Conservation (phyloP, 2,329 filamentous ascomycete genomes). For the Chrysoporthe puriensis region DNA sequence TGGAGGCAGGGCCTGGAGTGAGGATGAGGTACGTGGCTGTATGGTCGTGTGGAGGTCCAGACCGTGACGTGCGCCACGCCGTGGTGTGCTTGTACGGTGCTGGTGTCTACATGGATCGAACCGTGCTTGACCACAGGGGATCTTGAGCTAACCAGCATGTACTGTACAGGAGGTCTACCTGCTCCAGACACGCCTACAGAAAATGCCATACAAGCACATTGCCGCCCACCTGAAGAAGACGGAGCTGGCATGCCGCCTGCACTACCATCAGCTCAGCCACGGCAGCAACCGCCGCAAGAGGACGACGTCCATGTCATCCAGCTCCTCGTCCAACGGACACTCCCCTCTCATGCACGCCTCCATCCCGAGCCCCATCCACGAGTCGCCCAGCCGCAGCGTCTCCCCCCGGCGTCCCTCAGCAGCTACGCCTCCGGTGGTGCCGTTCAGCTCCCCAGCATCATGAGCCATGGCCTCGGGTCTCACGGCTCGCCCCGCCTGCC, state of each 20-base stretch:
- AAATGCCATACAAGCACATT: constrained; percentile 92
- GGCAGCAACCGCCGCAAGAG: constrained; percentile 81
- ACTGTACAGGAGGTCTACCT: constrained; percentile 74
- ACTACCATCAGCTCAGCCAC: constrained; percentile 85
- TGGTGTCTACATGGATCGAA: not conserved
- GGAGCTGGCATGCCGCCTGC: constrained; percentile 82
- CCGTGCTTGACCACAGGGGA: not conserved
- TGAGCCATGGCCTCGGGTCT: constrained; percentile 44
- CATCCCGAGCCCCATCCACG: constrained; percentile 55
- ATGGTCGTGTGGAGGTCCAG: not conserved
- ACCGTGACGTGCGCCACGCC: too few species aligned
- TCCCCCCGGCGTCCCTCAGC: constrained; percentile 49
- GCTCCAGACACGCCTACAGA: constrained; percentile 80
- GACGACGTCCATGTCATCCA: constrained; percentile 70
- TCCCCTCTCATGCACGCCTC: constrained; percentile 54
- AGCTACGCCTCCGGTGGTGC: constrained; percentile 46
- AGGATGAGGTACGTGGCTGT: constrained; percentile 70
- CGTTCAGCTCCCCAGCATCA: constrained; percentile 59
- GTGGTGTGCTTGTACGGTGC: too few species aligned
- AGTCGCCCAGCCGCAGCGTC: constrained; percentile 52
- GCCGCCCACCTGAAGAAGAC: constrained; percentile 85
- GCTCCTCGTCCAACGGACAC: constrained; percentile 57
- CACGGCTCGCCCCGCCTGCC: constrained; percentile 54
- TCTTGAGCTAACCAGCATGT: not conserved
- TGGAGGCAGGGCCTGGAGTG: constrained; percentile 81